Base-by-base conservation (phyloP, 129 eudicot species). In the Dittrichia graveolens region DNA sequence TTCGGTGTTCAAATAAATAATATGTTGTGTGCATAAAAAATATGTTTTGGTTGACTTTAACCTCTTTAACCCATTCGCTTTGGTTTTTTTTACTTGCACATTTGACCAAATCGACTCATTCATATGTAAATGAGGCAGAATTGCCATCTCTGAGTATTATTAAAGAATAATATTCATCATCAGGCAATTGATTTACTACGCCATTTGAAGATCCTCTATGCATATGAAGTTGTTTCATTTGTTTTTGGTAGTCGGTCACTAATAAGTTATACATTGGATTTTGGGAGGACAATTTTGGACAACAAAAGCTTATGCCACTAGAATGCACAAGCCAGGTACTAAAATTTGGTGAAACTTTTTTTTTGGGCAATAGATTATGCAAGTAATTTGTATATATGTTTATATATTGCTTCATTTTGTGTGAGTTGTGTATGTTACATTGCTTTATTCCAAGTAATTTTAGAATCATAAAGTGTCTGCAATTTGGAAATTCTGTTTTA, bases 271-370 rank as follows among this genome's bases (percentile, higher is more conserved):
- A 38, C 3, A 38, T 44, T n/a, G 54, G 53, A 59, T 58, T 41
- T 77, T 70, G 67, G 65, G 89, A 88, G 93, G 96, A 88, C 54
- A 84, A 79, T 44, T 63, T 82, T 67, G 83, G 70, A 19, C 85
- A 85, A 58, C 87, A 79, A 42, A 83, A 78, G 52, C 79, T 82
- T 75, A 54, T 82, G 68, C 82, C 83, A 11, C 79, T 80, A 74
- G 89, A 91, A 24, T 84, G 93, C 87, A 83, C 78, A 15, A 84
- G 61, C 72, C 96, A 84, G 89, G 97, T 90, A 77, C 37, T 67
- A 24, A 31, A 31, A 37, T 42, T 24, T 50, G 16, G 39, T 16
- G 46, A 16, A 62, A 7, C 41, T n/a, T 52, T n/a, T 58, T 14
- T 47, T 70, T 55, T 66, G 31, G n/a, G 70, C 56, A 50, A 39